Evolutionary conservation across 2,329 filamentous ascomycete species (phyloP), one percentile per base, ranked within the genome.

Genomic region (Cadophora gregata): DNA sequence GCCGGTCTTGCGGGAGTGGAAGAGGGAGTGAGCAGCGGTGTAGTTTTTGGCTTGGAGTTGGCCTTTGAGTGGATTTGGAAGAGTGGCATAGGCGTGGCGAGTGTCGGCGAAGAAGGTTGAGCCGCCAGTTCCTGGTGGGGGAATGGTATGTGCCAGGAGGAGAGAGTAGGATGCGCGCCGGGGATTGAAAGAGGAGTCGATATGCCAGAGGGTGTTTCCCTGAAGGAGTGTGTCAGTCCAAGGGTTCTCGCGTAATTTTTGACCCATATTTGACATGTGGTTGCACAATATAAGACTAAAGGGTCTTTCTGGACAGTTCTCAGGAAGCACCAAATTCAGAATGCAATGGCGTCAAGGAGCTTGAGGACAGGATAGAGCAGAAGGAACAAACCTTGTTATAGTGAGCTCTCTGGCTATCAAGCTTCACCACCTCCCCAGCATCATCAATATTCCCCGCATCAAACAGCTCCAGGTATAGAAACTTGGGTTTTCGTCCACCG

Each of bases 371-470:
- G 14, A 16, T n/a, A n/a, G 6, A 42, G 10, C 2, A 42, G 8
- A 42, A 36, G 9, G 33, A 56, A 33, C n/a, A 29, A 38, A 47
- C 47, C 25, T 68, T 72, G 38, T 72, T 73, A 51, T 70, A 71
- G 25, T 72, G 68, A 4, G 66, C 65, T 25, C 71, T 59, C 9
- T 67, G 63, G 61, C 59, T 62, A 36, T 71, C 69, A n/a, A 66
- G 31, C 38, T 64, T 58, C 29, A 70, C 56, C 10, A 72, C 1
- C 70, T 73, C 3, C 72, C 81, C 82, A 50, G 85, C 80, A 1
- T 79, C 78, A 59, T 85, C 80, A 14, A 87, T 76, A 73, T 88
- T 88, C 61, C 83, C 80, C 0, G 84, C 84, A 69, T 88, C 86
- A 73, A 88, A 88, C 0, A 88, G 79, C 73, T 87, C 82, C 50